These are phyloP conservation scores for Penicillium fuscoglaucum DNA, from an alignment of 2,329 filamentous ascomycete species.

Conservation along the genomic window DNA sequence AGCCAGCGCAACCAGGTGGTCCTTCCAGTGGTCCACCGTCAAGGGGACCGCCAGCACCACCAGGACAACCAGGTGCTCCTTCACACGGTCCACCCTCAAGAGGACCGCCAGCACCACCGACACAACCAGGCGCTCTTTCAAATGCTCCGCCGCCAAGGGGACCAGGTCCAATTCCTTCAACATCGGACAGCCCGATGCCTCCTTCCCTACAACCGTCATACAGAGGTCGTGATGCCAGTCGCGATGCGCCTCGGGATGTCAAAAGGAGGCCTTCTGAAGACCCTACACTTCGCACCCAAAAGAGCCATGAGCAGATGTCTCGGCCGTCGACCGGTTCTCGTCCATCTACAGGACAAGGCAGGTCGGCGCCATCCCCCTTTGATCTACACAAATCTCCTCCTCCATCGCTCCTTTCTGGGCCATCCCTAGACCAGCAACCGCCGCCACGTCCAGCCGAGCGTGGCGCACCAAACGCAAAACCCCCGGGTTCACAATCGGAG, in stretches of 20 bases:
- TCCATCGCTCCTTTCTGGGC: conserved; percentile 14
- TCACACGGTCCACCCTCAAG: conserved; percentile 25
- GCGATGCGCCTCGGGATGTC: conserved; percentile 37
- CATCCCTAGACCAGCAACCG: conserved; percentile 30
- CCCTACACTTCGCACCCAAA: conserved; percentile 36
- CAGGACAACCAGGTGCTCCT: conserved; percentile 11
- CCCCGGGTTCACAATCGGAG: conserved; percentile 16
- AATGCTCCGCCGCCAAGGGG: conserved; percentile 26
- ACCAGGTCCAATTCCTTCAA: conserved; percentile 22
- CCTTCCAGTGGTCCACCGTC: conserved; percentile 23
- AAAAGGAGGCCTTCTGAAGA: conserved; percentile 40
- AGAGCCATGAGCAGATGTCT: conserved; percentile 44
- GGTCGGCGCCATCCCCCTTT: conserved; percentile 35
- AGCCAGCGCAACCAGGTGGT: conserved; percentile 1
- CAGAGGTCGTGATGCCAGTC: conserved; percentile 37
- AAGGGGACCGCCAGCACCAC: conserved; percentile 20
- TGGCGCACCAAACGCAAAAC: conserved; percentile 19
- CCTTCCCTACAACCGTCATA: conserved; percentile 32
- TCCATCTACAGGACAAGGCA: conserved; percentile 17
- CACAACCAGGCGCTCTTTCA: conserved; percentile 10
- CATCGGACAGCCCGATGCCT: conserved; percentile 3
- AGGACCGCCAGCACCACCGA: conserved; percentile 12
- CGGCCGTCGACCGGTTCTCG: conserved; percentile 39
- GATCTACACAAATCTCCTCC: conserved; percentile 18
- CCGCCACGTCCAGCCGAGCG: conserved; percentile 28